These are phyloP conservation scores for Talaromyces albobiverticillius DNA, from an alignment of 2,329 filamentous ascomycete genomes.

Conservation along the genomic window DNA sequence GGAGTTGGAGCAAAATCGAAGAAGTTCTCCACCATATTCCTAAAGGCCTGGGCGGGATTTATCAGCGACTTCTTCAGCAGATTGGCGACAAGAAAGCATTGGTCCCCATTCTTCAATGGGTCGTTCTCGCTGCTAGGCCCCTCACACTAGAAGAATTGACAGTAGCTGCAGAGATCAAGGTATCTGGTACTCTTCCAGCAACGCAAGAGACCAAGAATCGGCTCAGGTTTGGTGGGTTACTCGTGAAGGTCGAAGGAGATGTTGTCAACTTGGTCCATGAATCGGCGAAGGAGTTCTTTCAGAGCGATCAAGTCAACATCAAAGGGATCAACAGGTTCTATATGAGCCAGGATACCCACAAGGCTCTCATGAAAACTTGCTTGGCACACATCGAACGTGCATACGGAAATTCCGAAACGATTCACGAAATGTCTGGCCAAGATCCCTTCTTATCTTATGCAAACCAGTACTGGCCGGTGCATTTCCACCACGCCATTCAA, in stretches of 20 bases:
- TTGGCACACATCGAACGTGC: neutral
- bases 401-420: neutral
- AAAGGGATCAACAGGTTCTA: neutral
- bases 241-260: neutral
- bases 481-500: neutral
- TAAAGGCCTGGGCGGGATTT: slow-evolving; percentile 24
- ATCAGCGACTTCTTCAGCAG: slow-evolving; percentile 20
- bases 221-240: neutral
- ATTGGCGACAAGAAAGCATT: slow-evolving; percentile 16
- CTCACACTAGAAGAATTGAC: slow-evolving; percentile 7
- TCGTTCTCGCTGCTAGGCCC: slow-evolving; percentile 16
- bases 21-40: slow-evolving; percentile 23
- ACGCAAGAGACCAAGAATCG: neutral
- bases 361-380: neutral
- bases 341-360: neutral
- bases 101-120: slow-evolving; percentile 9
- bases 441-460: neutral
- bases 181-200: neutral
- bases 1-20: slow-evolving; percentile 11
- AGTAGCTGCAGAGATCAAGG: slow-evolving; percentile 18
- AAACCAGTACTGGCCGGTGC: neutral
- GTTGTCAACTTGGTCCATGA: neutral
- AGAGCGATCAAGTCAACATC: neutral
- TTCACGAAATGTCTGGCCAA: neutral
- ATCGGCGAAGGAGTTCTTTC: neutral